Percentiles rank a stretch among this genome's conserved stretches.
These are phyloP conservation scores for Solanum arcanum DNA, from an alignment of 257 asterid genomes.

Conservation along the genomic window DNA sequence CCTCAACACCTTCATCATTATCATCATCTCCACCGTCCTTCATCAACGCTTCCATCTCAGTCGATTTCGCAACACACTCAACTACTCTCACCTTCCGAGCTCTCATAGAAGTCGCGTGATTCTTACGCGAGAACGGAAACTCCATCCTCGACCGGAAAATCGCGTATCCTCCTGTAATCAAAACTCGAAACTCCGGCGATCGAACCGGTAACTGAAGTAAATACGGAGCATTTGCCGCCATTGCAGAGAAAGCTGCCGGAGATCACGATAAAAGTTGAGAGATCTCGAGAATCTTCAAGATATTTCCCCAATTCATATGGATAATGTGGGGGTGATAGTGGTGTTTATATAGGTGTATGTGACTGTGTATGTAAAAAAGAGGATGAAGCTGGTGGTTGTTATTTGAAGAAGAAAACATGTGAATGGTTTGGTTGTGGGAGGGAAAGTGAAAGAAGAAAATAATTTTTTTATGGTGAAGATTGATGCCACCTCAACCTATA, in stretches of 20 bases:
- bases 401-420: background rate
- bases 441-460: background rate
- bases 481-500: background rate
- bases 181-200: conserved; percentile 32
- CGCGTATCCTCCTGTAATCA: conserved; percentile 49
- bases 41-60: conserved; percentile 24
- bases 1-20: background rate
- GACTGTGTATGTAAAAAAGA: background rate
- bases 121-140: conserved; percentile 21
- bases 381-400: conserved; percentile 8
- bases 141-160: conserved; percentile 28
- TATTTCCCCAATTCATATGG: background rate
- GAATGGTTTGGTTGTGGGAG: background rate
- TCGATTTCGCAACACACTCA: conserved; percentile 37
- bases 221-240: conserved; percentile 41
- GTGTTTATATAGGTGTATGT: background rate
- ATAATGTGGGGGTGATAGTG: background rate
- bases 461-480: background rate
- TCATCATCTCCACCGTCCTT: conserved; percentile 20
- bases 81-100: conserved; percentile 19
- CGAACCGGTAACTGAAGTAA: conserved; percentile 40
- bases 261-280: background rate
- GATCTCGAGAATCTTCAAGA: background rate
- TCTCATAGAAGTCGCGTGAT: conserved; percentile 30
- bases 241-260: conserved; percentile 1